phyloP scores from a whole-genome alignment of 345 rosid species.

The Eucalyptus cloeziana region DNA sequence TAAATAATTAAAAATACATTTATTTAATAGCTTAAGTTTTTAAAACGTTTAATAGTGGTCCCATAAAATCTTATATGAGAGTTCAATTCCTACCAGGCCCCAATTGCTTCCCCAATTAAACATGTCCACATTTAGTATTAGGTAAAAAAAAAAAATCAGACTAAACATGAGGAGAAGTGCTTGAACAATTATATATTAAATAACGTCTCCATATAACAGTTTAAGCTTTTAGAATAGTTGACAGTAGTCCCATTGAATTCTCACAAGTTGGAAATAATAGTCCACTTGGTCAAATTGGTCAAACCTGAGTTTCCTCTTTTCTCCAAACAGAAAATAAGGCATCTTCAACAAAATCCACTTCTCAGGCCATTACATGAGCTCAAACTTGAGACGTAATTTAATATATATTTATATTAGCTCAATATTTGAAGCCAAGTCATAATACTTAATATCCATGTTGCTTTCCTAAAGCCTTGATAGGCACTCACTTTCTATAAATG shows the following conservation, averaged over 20 bases:
- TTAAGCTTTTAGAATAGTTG: no score
- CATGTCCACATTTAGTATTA: no score
- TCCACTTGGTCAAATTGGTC: not conserved
- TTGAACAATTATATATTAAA: no score
- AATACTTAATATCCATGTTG: not conserved
- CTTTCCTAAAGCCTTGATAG: not conserved
- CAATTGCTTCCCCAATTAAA: no score
- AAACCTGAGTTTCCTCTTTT: not conserved
- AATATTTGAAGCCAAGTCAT: not conserved
- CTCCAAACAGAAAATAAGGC: not conserved
- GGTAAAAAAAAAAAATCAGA: no score
- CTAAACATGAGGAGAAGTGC: no score
- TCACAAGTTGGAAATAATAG: not conserved
- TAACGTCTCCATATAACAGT: rapidly evolving
- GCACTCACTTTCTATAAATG: not conserved
- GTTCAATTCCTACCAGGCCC: no score
- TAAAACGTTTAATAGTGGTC: rapidly evolving
- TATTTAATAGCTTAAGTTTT: rapidly evolving
- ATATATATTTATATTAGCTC: no score
- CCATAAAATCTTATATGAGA: no score
- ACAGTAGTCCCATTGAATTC: rapidly evolving
- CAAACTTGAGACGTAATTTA: no score
- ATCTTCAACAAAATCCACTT: not conserved
- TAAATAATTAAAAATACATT: no score
- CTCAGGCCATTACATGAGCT: not conserved